Conservation (phyloP, 257 asterid species). For the Forsythia viridissima region DNA sequence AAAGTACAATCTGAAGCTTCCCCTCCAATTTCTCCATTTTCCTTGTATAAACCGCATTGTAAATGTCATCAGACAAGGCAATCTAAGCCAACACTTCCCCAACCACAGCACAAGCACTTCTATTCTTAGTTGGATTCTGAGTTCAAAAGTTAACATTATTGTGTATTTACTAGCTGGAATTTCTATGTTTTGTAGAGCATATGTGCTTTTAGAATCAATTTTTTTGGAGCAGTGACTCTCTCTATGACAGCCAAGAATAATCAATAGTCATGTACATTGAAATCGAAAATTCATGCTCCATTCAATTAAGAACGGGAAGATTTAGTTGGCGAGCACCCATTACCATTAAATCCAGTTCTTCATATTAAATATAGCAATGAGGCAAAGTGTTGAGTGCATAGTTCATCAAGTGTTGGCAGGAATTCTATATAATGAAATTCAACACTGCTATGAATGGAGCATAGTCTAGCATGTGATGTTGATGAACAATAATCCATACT, state of each 20-base stretch:
- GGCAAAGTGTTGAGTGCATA: neutral
- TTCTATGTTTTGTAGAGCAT: slow-evolving; percentile 36
- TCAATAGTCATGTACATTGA: neutral
- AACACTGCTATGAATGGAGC: neutral
- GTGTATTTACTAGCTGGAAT: too few relatives aligned
- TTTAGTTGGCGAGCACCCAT: neutral
- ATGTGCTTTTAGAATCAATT: slow-evolving; percentile 55
- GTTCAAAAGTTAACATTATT: too few relatives aligned
- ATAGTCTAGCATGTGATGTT: neutral
- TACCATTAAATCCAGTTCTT: neutral
- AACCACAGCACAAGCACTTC: slow-evolving; percentile 57
- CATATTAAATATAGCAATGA: neutral
- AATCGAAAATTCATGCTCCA: too few relatives aligned
- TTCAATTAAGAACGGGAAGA: neutral
- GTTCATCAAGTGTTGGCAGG: neutral
- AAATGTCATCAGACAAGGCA: slow-evolving; percentile 82
- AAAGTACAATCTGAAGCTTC: slow-evolving; percentile 64
- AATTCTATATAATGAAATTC: neutral
- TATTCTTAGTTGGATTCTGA: slow-evolving; percentile 37
- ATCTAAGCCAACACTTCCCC: slow-evolving; percentile 74
- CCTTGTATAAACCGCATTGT: slow-evolving; percentile 67
- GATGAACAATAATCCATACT: neutral
- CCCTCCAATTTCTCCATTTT: slow-evolving; percentile 72
- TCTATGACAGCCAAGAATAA: neutral
- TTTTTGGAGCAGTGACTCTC: neutral